Evolutionary conservation across 768 basidiomycete species (phyloP).

Genomic region (Macrocybe gigantea): DNA sequence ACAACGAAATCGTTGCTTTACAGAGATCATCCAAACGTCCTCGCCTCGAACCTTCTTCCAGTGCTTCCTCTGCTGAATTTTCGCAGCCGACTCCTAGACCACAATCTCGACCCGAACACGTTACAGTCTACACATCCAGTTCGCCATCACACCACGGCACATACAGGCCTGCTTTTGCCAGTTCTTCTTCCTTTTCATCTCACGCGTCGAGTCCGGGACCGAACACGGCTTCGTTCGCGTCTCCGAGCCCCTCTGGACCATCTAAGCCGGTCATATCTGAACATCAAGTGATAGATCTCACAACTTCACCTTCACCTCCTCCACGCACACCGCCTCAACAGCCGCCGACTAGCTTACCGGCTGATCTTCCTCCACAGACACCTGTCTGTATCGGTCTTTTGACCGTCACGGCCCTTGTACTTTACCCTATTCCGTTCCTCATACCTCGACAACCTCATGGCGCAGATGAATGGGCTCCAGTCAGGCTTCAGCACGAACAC

Average conservation of each 20-base stretch:
- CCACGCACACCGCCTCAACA: conserved; percentile 18
- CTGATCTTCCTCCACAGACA: conserved; percentile 69
- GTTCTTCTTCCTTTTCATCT: too few relatives aligned
- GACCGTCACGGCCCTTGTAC: conserved; percentile 73
- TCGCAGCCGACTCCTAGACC: too few relatives aligned
- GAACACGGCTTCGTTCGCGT: conserved; percentile 13
- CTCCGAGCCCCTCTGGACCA: conserved; percentile 12
- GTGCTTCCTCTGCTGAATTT: too few relatives aligned
- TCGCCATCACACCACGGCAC: too few relatives aligned
- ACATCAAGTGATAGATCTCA: conserved; percentile 72
- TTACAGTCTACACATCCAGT: too few relatives aligned
- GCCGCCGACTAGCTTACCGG: conserved; percentile 31
- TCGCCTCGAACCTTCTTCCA: too few relatives aligned
- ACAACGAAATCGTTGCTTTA: too few relatives aligned
- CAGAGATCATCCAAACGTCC: too few relatives aligned
- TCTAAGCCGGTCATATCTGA: conserved; percentile 17
- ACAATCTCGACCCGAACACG: too few relatives aligned
- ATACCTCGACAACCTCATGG: conserved; percentile 33
- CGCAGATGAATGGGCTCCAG: conserved; percentile 62
- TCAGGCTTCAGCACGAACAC: conserved; percentile 69
- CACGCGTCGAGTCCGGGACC: not conserved
- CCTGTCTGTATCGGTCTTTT: conserved; percentile 88
- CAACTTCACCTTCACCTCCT: conserved; percentile 54
- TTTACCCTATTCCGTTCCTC: conserved; percentile 77
- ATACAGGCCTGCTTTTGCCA: too few relatives aligned